Evolutionary conservation across 306 rosid genomes (phyloP).

Genomic region (Astragalus membranaceus): DNA sequence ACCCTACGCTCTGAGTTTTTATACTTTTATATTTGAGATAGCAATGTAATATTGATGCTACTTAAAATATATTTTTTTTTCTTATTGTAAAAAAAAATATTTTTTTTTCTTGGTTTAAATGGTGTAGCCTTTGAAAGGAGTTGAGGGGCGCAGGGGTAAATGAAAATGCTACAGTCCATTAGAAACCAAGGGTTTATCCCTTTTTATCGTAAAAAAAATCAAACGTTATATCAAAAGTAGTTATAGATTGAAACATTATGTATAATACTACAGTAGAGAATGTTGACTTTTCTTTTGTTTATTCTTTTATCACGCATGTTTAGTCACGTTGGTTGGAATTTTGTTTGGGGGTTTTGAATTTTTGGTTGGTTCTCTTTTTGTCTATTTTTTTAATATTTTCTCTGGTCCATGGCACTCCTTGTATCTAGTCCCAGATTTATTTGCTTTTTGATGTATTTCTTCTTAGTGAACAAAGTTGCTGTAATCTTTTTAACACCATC

Average conservation of each 20-base stretch:
- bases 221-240: neutral
- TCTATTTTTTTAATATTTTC: too few species aligned
- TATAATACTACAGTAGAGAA: neutral
- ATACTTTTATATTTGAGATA: neutral
- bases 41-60: neutral
- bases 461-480: too few species aligned
- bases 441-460: too few species aligned
- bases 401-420: too few species aligned
- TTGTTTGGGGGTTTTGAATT: too few species aligned
- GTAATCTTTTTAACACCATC: too few species aligned
- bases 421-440: too few species aligned
- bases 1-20: too few species aligned
- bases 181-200: neutral
- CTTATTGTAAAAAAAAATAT: too few species aligned
- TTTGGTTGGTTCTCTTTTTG: too few species aligned
- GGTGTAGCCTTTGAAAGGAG: neutral
- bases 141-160: neutral
- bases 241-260: neutral
- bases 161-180: neutral
- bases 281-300: slow-evolving; percentile 1
- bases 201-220: neutral
- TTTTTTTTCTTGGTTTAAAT: neutral
- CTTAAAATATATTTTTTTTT: neutral
- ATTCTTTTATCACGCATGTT: neutral
- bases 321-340: too few species aligned